Percentiles rank a stretch among this genome's conserved stretches.
Conservation (phyloP, 1,284 basidiomycete genomes). For the Porodaedalea pini region DNA sequence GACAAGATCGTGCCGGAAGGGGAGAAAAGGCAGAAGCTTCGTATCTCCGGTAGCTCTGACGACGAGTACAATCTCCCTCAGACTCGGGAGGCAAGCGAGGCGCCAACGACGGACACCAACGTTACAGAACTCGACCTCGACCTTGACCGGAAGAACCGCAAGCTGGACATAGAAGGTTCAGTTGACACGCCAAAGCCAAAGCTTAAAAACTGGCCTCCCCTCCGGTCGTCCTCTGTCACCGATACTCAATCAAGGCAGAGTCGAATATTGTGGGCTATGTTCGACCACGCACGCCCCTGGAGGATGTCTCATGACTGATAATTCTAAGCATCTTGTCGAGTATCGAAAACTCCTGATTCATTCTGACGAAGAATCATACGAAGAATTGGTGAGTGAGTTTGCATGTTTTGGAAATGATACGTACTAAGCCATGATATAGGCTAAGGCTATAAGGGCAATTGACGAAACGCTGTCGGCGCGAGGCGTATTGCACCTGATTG, state of each 20-base stretch:
- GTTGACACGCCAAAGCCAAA: constrained; percentile 21
- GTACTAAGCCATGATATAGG: constrained; percentile 34
- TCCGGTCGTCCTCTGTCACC: constrained; percentile 22
- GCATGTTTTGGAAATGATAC: not conserved
- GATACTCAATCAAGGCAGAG: constrained; percentile 23
- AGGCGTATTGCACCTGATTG: constrained; percentile 51
- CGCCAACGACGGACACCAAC: not conserved
- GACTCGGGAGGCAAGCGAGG: not conserved
- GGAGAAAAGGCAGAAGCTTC: not conserved
- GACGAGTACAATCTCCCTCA: constrained; percentile 16
- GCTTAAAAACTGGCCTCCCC: constrained; percentile 4
- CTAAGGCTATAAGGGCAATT: constrained; percentile 59
- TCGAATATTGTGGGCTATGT: constrained; percentile 57
- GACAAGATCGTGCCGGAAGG: constrained; percentile 16
- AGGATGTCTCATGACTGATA: constrained; percentile 60
- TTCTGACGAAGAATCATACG: constrained; percentile 58
- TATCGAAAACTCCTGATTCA: constrained; percentile 63
- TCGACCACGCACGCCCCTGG: constrained; percentile 46
- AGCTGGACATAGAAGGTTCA: not conserved
- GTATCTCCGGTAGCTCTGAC: constrained; percentile 7
- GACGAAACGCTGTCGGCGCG: constrained; percentile 55
- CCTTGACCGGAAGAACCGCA: not conserved
- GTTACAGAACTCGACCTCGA: constrained; percentile 16
- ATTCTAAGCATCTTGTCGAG: constrained; percentile 60
- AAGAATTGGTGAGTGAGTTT: constrained; percentile 49